Percentiles rank a stretch among this genome's conserved stretches.
Evolutionary conservation across 169 alveolate genomes (phyloP).

Genomic region (Plasmodium coatneyi): DNA sequence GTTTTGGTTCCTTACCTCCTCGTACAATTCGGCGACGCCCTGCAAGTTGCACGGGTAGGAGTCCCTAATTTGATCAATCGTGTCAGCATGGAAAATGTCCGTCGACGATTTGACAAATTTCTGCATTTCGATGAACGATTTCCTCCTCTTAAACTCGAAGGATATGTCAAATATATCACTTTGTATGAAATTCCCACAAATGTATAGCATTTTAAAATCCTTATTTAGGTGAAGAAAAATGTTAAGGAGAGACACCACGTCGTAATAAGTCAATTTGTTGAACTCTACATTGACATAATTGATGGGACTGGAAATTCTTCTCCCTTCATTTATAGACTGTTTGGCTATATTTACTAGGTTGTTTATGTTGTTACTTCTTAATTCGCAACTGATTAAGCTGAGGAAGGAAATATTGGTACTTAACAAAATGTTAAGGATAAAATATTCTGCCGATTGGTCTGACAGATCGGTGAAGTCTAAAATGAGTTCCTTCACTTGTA

Average conservation of each 20-base stretch:
- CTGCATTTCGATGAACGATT: constrained; percentile 23
- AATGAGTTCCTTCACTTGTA: constrained; percentile 35
- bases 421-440: constrained; percentile 21
- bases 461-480: constrained; percentile 56
- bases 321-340: neutral
- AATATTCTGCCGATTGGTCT: constrained; percentile 23
- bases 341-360: neutral
- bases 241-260: constrained; percentile 20
- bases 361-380: constrained; percentile 5
- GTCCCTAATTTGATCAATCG: constrained; percentile 28
- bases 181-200: constrained; percentile 58
- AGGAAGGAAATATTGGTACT: constrained; percentile 25
- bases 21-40: constrained; percentile 16
- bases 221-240: constrained; percentile 12
- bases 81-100: constrained; percentile 31
- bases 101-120: constrained; percentile 27
- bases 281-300: constrained; percentile 49
- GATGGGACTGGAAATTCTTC: neutral
- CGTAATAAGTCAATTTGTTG: constrained; percentile 48
- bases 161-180: constrained; percentile 62
- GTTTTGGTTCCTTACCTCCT: constrained; percentile 5
- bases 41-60: constrained; percentile 18
- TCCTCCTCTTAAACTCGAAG: constrained; percentile 39
- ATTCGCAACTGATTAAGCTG: constrained; percentile 26
- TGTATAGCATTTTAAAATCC: constrained; percentile 39